Evolutionary conservation across 352 stramenopile genomes (phyloP).

Genomic region (Detonula confervacea): DNA sequence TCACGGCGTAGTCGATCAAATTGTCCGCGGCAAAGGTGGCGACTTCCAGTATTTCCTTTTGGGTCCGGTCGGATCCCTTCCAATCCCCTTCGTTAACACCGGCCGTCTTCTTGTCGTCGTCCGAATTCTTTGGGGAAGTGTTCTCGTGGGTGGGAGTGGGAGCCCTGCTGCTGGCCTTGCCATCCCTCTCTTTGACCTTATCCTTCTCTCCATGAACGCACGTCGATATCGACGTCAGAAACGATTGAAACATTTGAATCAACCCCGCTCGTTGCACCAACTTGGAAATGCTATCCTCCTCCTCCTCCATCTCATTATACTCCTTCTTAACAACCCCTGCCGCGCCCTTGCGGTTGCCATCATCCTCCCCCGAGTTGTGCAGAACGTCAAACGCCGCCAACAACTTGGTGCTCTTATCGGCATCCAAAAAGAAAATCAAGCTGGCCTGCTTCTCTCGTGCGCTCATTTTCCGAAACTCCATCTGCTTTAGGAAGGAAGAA

Average conservation of each 20-base stretch:
- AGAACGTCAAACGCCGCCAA: slow-evolving; percentile 66
- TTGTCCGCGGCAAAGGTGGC: slow-evolving; percentile 69
- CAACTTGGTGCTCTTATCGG: slow-evolving; percentile 71
- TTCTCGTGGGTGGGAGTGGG: slow-evolving; percentile 49
- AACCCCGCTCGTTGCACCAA: slow-evolving; percentile 43
- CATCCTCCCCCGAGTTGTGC: slow-evolving; percentile 1
- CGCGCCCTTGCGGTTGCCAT: too few species aligned
- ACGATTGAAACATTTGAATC: slow-evolving; percentile 62
- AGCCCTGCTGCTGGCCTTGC: slow-evolving; percentile 30
- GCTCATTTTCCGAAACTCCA: slow-evolving; percentile 42
- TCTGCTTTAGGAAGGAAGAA: slow-evolving; percentile 54
- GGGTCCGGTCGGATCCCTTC: slow-evolving; percentile 50
- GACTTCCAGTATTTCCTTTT: slow-evolving; percentile 73
- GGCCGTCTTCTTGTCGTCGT: slow-evolving; percentile 27
- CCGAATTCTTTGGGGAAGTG: slow-evolving; percentile 25
- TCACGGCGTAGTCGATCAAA: slow-evolving; percentile 58
- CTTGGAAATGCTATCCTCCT: slow-evolving; percentile 19
- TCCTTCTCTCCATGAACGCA: slow-evolving; percentile 59
- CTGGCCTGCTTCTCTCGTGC: slow-evolving; percentile 48
- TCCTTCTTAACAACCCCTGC: too few species aligned
- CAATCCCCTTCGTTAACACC: slow-evolving; percentile 36
- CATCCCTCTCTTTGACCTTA: too few species aligned
- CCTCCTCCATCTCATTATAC: not conserved
- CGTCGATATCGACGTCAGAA: slow-evolving; percentile 64
- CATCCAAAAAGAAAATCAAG: slow-evolving; percentile 73